Evolutionary conservation across 202 grass and related monocot genomes (phyloP), one percentile per base, ranked within the genome.

Genomic region (Panicum virgatum): DNA sequence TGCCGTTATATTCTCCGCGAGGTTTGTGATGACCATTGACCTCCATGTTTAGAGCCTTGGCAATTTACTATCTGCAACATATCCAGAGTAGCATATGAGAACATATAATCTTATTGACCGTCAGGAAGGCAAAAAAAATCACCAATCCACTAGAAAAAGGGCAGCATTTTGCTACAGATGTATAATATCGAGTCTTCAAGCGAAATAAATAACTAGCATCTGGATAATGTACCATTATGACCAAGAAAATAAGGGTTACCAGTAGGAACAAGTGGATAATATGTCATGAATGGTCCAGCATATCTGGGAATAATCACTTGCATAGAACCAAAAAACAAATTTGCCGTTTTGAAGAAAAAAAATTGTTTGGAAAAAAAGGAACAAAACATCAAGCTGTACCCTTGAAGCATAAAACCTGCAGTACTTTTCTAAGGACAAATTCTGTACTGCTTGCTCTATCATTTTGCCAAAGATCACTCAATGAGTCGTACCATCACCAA

Each of bases 11-110:
- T 16, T 86, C 83, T 89, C 66, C 90, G 76, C 44, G 80, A 47
- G 62, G 75, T 80, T 87, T 96, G 44, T 81, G 48, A 72, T 78
- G 79, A 61, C 83, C 89, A 82, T 96, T 84, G 80, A 69, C 88
- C 73, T 91, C 91, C 90, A 90, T 90, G n/a, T 62, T 34, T 53
- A 52, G 15, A 59, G 77, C 43, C 68, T 62, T 70, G 46, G 29
- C 48, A 60, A 62, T 22, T 82, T 45, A 81, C 59, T 34, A 47
- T 65, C 80, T 85, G 78, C 61, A 93, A 77, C 82, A 16, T 25
- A 59, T 59, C 30, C 44, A 58, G 10, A 79, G 16, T 59, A 75
- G 26, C 48, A 58, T 50, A 73, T 80, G 50, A 83, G 86, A 83
- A 72, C 19, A 26, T 45, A 75, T 66, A 89, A 50, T 65, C 46